phyloP scores from a whole-genome alignment of 2,329 filamentous ascomycete species.

The Aspergillus luchuensis region DNA sequence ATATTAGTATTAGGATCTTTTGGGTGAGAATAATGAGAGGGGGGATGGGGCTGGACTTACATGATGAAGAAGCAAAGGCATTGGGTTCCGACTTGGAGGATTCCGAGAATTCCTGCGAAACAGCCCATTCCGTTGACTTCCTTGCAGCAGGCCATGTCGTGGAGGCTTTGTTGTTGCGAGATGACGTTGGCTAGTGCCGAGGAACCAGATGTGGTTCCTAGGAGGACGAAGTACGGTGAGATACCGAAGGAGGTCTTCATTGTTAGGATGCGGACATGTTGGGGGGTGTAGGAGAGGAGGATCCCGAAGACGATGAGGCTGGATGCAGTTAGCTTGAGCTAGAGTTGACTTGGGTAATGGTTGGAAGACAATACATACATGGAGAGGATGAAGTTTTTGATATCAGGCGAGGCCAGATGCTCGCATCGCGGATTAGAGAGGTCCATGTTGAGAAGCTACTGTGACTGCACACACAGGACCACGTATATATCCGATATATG shows the following conservation, averaged over 20 bases:
- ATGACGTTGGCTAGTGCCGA: constrained; percentile 91
- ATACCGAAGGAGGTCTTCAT: constrained; percentile 89
- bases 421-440: constrained; percentile 46
- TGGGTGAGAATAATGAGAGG: too few species aligned
- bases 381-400: constrained; percentile 56
- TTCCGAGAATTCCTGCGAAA: constrained; percentile 79
- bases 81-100: constrained; percentile 87
- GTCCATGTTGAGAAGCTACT: constrained; percentile 23
- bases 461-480: not conserved
- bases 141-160: constrained; percentile 83
- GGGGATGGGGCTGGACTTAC: constrained; percentile 55
- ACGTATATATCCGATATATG: not conserved
- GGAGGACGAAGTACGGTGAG: constrained; percentile 89
- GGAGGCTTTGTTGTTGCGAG: constrained; percentile 76
- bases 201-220: constrained; percentile 89
- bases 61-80: constrained; percentile 91
- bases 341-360: not conserved
- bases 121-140: constrained; percentile 81
- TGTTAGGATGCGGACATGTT: constrained; percentile 87
- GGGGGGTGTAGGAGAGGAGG: constrained; percentile 88
- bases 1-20: too few species aligned
- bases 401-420: constrained; percentile 54
- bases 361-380: constrained; percentile 45
- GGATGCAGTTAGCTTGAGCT: not conserved
- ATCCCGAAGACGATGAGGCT: constrained; percentile 83